Evolutionary conservation across 2,329 filamentous ascomycete species (phyloP).

Genomic region (Epicoccum nigrum): DNA sequence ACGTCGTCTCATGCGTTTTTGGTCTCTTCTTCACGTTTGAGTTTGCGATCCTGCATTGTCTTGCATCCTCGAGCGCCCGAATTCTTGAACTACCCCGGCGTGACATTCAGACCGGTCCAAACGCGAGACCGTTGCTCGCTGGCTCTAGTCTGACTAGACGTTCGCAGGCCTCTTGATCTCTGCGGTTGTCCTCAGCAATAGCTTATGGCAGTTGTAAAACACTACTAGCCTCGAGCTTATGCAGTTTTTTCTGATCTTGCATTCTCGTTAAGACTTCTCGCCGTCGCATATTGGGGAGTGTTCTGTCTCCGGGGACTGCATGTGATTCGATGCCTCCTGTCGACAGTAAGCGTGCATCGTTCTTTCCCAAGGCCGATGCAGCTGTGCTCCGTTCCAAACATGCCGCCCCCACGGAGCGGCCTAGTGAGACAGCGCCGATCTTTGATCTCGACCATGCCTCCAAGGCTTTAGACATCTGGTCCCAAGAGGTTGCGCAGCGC

Average conservation of each 20-base stretch:
- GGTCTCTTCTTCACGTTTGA: background rate
- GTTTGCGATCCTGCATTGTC: background rate
- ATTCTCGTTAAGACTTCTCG: background rate
- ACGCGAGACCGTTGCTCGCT: slow-evolving; percentile 7
- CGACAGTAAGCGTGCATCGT: slow-evolving; percentile 21
- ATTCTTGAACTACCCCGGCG: background rate
- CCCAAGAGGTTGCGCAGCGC: slow-evolving; percentile 15
- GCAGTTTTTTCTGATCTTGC: background rate
- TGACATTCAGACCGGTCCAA: slow-evolving; percentile 8
- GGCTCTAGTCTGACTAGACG: background rate
- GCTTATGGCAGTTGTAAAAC: background rate
- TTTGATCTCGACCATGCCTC: slow-evolving; percentile 30
- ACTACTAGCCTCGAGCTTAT: background rate
- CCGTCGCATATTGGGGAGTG: slow-evolving; percentile 9
- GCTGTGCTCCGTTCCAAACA: slow-evolving; percentile 29
- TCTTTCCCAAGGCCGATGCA: slow-evolving; percentile 38
- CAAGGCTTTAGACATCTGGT: slow-evolving; percentile 27
- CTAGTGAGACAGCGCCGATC: slow-evolving; percentile 29
- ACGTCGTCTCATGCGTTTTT: background rate
- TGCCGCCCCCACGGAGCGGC: slow-evolving; percentile 27
- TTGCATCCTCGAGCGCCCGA: background rate
- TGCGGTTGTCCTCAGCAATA: background rate
- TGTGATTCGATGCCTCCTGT: slow-evolving; percentile 20
- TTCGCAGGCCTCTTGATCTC: slow-evolving; percentile 2
- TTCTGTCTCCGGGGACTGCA: background rate